Evolutionary conservation across 1,139 yeast genomes (phyloP), one percentile per base, ranked within the genome.

Genomic region (Meyerozyma guilliermondii): DNA sequence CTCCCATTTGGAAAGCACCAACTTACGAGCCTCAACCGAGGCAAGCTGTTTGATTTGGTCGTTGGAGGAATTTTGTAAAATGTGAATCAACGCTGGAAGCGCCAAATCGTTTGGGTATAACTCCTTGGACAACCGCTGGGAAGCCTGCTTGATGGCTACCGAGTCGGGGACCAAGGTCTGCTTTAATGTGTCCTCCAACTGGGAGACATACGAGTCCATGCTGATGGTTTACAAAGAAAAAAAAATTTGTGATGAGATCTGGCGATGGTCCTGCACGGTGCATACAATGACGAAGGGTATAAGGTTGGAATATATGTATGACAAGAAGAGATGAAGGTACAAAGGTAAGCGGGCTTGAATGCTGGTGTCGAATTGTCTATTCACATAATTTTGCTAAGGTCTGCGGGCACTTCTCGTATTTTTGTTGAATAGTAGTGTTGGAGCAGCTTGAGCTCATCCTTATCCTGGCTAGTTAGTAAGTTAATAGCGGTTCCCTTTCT

Each of bases 401-500:
- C 80, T 41, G 81, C 81, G 6, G 98, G 98, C 95, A 91, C 85
- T 55, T 91, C 95, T 43, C 78, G 80, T 46, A 91, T 87, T 58
- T 78, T 81, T 16, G 86, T 85, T 48, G 81, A 76, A 64, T 91
- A 92, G 65, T 80, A 83, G 54, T 71, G 74, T 62, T 92, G 96
- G 46, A 92, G 71, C 41, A 83, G 94, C 49, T 73, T 74, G 55
- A 89, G 65, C 37, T 71, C 74, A 7, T 68, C 66, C 28, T 63
- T 61, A 60, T 91, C 98, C 10, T 80, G 83, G 41, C 67, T 74
- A 5, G 96, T 87, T 43, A 88, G 77, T 58, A 92, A 85, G 62
- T 87, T 91, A 46, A 91, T 85, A 13, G 98, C 97, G 40, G 84
- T 89, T 61, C 98, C 98, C 62, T 88, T 89, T 60, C 98, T 78